These are phyloP conservation scores for Didymella arachidicola DNA, from an alignment of 2,329 filamentous ascomycete species.

Conservation along the genomic window DNA sequence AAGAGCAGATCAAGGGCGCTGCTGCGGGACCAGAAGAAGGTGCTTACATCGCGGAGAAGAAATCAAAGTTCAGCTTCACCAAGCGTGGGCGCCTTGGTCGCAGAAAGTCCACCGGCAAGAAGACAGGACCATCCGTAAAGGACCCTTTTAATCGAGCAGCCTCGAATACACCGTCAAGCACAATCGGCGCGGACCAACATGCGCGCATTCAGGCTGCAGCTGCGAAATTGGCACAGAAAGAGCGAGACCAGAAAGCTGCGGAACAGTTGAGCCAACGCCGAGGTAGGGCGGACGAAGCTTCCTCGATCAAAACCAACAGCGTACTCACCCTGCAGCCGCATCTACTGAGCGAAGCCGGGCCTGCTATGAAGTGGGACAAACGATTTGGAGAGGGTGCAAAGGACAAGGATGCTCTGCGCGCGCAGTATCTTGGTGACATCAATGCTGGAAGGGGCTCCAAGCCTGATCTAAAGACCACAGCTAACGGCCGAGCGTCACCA, in stretches of 20 bases:
- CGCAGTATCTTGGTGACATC: conserved; percentile 81
- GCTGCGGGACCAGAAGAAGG: conserved; percentile 83
- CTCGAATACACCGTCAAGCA: conserved; percentile 68
- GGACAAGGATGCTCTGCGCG: conserved; percentile 84
- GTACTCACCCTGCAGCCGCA: conserved; percentile 86
- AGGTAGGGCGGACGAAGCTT: conserved; percentile 62
- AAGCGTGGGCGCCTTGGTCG: conserved; percentile 74
- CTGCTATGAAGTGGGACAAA: conserved; percentile 96
- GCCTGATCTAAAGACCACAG: conserved; percentile 51
- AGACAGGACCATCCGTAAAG: conserved; percentile 52
- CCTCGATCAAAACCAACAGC: conserved; percentile 80
- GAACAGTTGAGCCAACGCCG: conserved; percentile 62
- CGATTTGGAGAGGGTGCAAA: conserved; percentile 92
- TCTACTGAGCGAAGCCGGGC: conserved; percentile 85
- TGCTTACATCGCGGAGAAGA: conserved; percentile 94
- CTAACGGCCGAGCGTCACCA: conserved; percentile 43
- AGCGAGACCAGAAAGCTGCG: conserved; percentile 65
- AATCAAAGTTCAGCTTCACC: conserved; percentile 85
- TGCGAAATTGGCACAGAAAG: conserved; percentile 77
- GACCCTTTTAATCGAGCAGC: conserved; percentile 62
- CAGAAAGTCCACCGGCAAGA: conserved; percentile 55
- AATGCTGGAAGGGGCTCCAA: conserved; percentile 73
- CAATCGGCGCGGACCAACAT: conserved; percentile 88
- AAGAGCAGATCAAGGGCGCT: conserved; percentile 94
- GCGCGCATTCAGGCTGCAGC: conserved; percentile 92